Evolutionary conservation across 208 protist genomes (phyloP).

Genomic region (Trypanosoma avium): DNA sequence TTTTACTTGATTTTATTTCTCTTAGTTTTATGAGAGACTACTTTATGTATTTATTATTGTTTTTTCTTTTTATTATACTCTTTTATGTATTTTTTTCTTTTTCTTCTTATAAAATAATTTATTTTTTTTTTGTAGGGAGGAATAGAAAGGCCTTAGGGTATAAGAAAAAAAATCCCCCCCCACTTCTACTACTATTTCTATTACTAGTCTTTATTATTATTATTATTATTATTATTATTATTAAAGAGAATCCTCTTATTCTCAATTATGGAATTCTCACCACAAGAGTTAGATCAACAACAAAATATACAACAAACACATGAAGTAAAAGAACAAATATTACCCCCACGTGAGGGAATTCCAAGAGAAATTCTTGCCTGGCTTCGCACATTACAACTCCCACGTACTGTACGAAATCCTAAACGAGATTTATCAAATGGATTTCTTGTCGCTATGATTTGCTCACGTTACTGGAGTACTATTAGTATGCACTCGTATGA

Average conservation of each 20-base stretch:
- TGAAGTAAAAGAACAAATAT: too few species aligned
- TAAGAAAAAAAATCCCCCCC: background rate
- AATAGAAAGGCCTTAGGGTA: background rate
- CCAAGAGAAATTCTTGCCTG: slow-evolving; percentile 90
- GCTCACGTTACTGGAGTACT: slow-evolving; percentile 88
- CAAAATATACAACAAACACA: too few species aligned
- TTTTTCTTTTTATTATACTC: too few species aligned
- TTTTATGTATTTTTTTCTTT: too few species aligned
- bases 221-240: background rate
- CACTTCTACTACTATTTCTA: background rate
- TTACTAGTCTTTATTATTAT: background rate
- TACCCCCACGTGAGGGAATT: slow-evolving; percentile 42
- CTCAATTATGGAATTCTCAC: background rate
- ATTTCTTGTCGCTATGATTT: slow-evolving; percentile 92
- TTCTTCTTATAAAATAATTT: too few species aligned
- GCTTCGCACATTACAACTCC: slow-evolving; percentile 89
- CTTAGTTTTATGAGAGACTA: too few species aligned
- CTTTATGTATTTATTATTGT: too few species aligned
- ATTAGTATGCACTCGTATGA: slow-evolving; percentile 92
- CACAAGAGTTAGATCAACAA: too few species aligned
- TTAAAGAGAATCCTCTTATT: background rate
- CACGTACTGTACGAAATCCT: slow-evolving; percentile 71
- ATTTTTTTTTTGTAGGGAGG: background rate
- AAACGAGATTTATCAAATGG: slow-evolving; percentile 93
- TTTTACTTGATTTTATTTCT: too few species aligned